Evolutionary conservation across 176 grass and related monocot species (phyloP).

Genomic region (Urochloa ruziziensis): DNA sequence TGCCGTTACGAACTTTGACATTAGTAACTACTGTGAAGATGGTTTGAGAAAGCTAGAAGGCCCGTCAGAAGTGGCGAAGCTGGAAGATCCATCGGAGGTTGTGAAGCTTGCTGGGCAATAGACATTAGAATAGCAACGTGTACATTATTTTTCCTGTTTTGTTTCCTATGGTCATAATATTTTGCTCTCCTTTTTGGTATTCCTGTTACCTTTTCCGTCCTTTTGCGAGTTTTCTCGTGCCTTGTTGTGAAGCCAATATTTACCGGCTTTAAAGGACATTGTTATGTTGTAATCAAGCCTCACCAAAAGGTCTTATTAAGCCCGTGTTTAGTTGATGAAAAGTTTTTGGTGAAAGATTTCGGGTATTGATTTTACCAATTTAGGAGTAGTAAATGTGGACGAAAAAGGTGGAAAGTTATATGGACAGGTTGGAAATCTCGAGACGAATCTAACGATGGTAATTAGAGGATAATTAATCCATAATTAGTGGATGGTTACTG

Average conservation of each 20-base stretch:
- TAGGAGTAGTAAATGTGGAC: too few relatives aligned
- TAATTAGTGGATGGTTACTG: too few relatives aligned
- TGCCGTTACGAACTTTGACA: constrained; percentile 94
- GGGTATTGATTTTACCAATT: too few relatives aligned
- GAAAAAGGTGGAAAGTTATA: too few relatives aligned
- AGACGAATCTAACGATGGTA: too few relatives aligned
- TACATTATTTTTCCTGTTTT: constrained; percentile 43
- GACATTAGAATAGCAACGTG: constrained; percentile 35
- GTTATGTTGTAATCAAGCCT: constrained; percentile 24
- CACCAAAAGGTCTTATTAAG: not conserved
- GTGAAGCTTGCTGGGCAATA: constrained; percentile 47
- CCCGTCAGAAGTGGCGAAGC: constrained; percentile 1
- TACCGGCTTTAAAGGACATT: not conserved
- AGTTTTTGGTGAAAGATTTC: too few relatives aligned
- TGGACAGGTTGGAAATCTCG: too few relatives aligned
- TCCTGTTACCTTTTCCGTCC: not conserved
- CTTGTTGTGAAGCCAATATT: constrained; percentile 7
- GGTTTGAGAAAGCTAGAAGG: constrained; percentile 52
- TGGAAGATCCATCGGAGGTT: constrained; percentile 39
- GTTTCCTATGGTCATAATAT: not conserved
- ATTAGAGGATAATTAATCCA: too few relatives aligned
- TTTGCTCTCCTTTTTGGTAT: not conserved
- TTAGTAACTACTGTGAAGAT: constrained; percentile 68
- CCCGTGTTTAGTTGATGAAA: too few relatives aligned
- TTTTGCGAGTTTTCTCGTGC: not conserved